Percentiles rank a stretch among this genome's conserved stretches.
These are phyloP conservation scores for Lotus japonicus DNA, from an alignment of 306 rosid species.

Conservation along the genomic window DNA sequence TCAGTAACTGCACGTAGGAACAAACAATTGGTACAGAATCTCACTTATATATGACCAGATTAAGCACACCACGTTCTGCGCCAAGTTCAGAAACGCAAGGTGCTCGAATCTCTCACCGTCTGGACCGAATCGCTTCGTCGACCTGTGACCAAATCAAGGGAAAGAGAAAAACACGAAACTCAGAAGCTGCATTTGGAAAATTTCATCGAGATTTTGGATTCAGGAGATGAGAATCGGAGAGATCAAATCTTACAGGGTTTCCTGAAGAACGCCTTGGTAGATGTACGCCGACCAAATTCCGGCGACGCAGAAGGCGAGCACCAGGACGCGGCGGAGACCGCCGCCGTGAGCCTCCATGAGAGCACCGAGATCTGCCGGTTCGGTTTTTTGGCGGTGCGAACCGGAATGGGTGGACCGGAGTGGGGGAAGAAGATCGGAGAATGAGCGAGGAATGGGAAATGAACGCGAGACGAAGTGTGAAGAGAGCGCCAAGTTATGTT, in stretches of 20 bases:
- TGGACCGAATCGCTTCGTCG: conserved; percentile 88
- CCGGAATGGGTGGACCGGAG: not conserved
- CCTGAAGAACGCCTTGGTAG: conserved; percentile 96
- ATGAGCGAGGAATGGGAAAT: not conserved
- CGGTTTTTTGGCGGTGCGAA: not conserved
- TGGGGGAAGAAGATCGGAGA: not conserved
- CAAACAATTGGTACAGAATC: conserved; percentile 20
- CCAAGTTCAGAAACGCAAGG: conserved; percentile 87
- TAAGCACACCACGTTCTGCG: conserved; percentile 87
- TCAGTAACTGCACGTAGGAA: too few relatives aligned
- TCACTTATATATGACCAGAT: conserved; percentile 89
- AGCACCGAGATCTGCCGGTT: conserved; percentile 22
- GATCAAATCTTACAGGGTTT: conserved; percentile 58
- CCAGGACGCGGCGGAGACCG: conserved; percentile 63
- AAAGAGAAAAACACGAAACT: not conserved
- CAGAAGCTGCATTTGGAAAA: not conserved
- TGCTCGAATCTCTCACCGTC: conserved; percentile 70
- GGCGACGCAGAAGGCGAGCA: conserved; percentile 75
- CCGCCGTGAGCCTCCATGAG: conserved; percentile 79
- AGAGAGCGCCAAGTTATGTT: conserved; percentile 19
- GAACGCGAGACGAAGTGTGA: not conserved
- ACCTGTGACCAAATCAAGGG: conserved; percentile 36
- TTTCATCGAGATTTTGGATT: not conserved
- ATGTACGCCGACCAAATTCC: conserved; percentile 97
- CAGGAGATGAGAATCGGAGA: not conserved